phyloP scores from a whole-genome alignment of 305 asterid genomes.

The Caryopteris hybrid region DNA sequence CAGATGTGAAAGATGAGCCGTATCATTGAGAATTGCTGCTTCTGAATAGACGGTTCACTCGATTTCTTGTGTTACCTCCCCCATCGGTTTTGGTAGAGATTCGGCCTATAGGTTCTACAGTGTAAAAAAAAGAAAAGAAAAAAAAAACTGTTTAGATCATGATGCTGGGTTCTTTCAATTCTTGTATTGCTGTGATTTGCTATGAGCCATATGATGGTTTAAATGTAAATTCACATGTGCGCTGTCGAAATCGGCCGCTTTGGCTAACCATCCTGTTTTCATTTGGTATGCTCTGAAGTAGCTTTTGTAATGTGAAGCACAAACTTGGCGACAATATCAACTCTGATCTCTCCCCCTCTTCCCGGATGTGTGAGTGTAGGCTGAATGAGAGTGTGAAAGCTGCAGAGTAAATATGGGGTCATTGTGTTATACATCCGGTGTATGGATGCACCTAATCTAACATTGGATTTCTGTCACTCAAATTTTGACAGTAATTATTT shows the following conservation, averaged over 20 bases:
- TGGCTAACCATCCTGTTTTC: background rate
- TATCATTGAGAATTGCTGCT: background rate
- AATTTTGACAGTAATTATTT: too few relatives aligned
- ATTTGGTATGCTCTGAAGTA: background rate
- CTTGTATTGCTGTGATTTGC: background rate
- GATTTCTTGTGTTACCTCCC: background rate
- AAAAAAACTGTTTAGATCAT: background rate
- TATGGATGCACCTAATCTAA: too few relatives aligned
- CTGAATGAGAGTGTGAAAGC: too few relatives aligned
- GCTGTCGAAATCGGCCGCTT: background rate
- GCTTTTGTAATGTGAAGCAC: too few relatives aligned
- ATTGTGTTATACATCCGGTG: too few relatives aligned
- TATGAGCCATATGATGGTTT: background rate
- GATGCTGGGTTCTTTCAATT: background rate
- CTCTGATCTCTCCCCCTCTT: too few relatives aligned
- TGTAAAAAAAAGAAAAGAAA: too few relatives aligned
- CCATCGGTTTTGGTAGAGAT: background rate
- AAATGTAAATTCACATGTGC: background rate
- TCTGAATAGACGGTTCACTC: conserved; percentile 1
- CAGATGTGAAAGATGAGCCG: conserved; percentile 18
- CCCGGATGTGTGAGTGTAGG: too few relatives aligned
- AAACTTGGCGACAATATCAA: too few relatives aligned
- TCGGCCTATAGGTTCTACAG: conserved; percentile 9
- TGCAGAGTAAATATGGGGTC: too few relatives aligned
- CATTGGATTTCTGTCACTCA: too few relatives aligned